Conservation (phyloP, 2,329 filamentous ascomycete genomes). For the Xylaria polymorpha region DNA sequence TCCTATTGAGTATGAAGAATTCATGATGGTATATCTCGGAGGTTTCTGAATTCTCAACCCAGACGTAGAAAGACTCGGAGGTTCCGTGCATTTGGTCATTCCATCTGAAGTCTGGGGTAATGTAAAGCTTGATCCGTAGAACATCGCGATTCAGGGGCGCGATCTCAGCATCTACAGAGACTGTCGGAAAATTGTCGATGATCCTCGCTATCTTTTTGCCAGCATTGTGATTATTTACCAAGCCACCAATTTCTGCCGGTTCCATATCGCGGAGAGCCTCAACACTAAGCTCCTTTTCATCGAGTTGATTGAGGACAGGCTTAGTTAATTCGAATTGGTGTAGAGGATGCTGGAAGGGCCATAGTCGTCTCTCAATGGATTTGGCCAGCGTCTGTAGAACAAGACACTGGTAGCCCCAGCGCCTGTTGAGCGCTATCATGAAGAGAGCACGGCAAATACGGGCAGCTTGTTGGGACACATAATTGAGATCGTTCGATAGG, state of each 20-base stretch:
- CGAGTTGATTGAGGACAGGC: conserved; percentile 84
- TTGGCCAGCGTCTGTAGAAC: conserved; percentile 93
- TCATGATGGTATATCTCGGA: conserved; percentile 98
- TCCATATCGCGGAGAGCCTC: conserved; percentile 95
- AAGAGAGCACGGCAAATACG: conserved; percentile 95
- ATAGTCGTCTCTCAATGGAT: conserved; percentile 95
- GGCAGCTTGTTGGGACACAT: conserved; percentile 94
- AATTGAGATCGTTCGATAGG: conserved; percentile 88
- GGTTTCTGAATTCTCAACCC: conserved; percentile 98
- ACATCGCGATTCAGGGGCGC: conserved; percentile 96
- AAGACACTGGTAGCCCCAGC: conserved; percentile 95
- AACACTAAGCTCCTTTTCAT: conserved; percentile 83
- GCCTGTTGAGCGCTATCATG: conserved; percentile 94
- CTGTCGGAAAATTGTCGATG: conserved; percentile 89
- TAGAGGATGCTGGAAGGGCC: conserved; percentile 94
- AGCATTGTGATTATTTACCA: conserved; percentile 92
- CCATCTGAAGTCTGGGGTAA: conserved; percentile 93
- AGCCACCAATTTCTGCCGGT: conserved; percentile 83
- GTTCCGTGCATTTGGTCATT: conserved; percentile 93
- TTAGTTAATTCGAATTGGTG: conserved; percentile 93
- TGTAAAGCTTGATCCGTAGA: conserved; percentile 84
- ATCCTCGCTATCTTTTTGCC: conserved; percentile 84
- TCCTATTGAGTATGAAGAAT: conserved; percentile 91
- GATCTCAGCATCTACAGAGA: conserved; percentile 92
- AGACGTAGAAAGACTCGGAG: conserved; percentile 97